Evolutionary conservation across 371 early-diverging fungal species (phyloP), one percentile per base, ranked within the genome.

Genomic region (Apophysomyces ossiformis): DNA sequence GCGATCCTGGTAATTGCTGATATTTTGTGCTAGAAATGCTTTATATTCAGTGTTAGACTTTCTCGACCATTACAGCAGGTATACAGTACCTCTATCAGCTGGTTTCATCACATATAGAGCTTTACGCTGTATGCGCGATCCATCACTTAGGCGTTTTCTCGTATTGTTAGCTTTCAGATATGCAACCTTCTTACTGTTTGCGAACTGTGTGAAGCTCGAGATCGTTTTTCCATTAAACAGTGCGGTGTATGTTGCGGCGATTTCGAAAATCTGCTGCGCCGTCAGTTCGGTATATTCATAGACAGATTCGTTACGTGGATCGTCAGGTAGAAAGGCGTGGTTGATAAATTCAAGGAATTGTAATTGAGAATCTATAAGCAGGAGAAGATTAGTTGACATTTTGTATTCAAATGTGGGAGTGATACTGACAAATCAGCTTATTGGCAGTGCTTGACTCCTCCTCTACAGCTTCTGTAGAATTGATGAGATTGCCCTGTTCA

Each of bases 1-100:
- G 50, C 50, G 50, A 50, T 50, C 50, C 50, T 50, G 50, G 50
- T 50, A 50, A 50, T 50, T 50, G 50, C 50, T 50, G 50, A 50
- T 50, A 50, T 18, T 50, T 50, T 50, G 50, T 50, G 50, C 50
- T 50, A 50, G 50, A 50, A 50, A 50, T 18, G 50, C 50, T 50
- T 50, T 50, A 50, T 21, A 50, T 50, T 50, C 50, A 50, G 18
- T 50, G 50, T 50, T 50, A 50, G 50, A 50, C 50, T 45, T 45
- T 45, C 1, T 21, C 35, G 21, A 21, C n/a, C 54, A 50, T 21
- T 32, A 50, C 54, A 32, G 18, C 54, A 21, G 4, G 35, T 50
- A 50, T 32, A 32, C 5, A 50, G 18, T 50, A 50, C 54, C 54
- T 50, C 1, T 50, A 21, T 0, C 35, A 50, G 54, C 54, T 50